Conservation (phyloP, 139 green algal species). For the Auxenochlorella pyrenoidosa region DNA sequence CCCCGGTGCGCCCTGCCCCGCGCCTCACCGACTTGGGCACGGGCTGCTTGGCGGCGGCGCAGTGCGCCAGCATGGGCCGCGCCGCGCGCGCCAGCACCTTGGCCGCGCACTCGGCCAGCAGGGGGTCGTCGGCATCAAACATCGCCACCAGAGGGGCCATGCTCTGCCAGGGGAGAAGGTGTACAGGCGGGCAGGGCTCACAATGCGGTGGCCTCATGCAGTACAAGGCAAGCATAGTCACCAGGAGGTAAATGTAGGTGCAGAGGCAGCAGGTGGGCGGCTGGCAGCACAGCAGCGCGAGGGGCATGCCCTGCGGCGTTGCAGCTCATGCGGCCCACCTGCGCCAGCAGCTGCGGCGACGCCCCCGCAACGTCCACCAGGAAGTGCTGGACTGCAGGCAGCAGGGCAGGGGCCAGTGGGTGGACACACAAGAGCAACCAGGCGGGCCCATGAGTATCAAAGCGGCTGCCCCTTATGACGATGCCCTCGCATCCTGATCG, state of each 20-base stretch:
- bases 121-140: slow-evolving; percentile 44
- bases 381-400: slow-evolving; percentile 28
- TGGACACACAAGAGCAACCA: not conserved
- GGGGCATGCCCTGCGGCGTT: too few relatives aligned
- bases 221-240: too few relatives aligned
- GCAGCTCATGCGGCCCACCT: not conserved
- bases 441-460: not conserved
- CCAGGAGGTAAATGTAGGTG: too few relatives aligned
- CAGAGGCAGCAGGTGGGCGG: not conserved
- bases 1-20: too few relatives aligned
- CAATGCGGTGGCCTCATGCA: too few relatives aligned
- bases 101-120: slow-evolving; percentile 33
- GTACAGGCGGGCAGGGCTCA: too few relatives aligned
- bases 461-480: not conserved
- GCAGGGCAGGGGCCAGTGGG: not conserved
- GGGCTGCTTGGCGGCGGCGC: not conserved
- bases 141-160: slow-evolving; percentile 15
- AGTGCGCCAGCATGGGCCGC: slow-evolving; percentile 34
- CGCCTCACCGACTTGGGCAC: not conserved
- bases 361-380: slow-evolving; percentile 35
- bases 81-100: slow-evolving; percentile 48
- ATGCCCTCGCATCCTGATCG: not conserved
- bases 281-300: not conserved
- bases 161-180: slow-evolving; percentile 32
- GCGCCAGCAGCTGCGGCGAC: slow-evolving; percentile 45